These are phyloP conservation scores for Ilex aquifolium DNA, from an alignment of 257 asterid genomes.

Conservation along the genomic window DNA sequence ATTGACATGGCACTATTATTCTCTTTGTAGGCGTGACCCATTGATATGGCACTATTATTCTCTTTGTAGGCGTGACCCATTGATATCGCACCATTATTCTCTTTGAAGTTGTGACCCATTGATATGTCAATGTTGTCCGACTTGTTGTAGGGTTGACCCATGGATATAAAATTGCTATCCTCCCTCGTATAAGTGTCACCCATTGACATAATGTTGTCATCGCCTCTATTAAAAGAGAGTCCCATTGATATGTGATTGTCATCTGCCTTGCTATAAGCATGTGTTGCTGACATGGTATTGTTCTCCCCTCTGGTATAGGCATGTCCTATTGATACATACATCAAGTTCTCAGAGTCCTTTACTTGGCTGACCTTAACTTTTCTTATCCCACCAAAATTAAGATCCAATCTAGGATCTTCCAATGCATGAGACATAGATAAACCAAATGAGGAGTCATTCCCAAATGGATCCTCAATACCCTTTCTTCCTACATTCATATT, in stretches of 20 bases:
- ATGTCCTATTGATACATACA: constrained; percentile 13
- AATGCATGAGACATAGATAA: constrained; percentile 19
- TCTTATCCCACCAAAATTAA: constrained; percentile 20
- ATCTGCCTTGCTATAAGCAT: constrained; percentile 15
- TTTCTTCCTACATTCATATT: constrained; percentile 10
- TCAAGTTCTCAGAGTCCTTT: constrained; percentile 19
- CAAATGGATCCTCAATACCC: constrained; percentile 18
- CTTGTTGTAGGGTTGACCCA: constrained; percentile 12
- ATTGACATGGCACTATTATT: background rate
- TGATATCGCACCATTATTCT: constrained; percentile 4
- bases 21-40: background rate
- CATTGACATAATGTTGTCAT: constrained; percentile 15
- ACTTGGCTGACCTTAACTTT: constrained; percentile 24
- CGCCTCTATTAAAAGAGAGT: constrained; percentile 15
- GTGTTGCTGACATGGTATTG: constrained; percentile 8
- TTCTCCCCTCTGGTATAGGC: constrained; percentile 13
- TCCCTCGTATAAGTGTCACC: constrained; percentile 15
- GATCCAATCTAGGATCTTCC: constrained; percentile 20
- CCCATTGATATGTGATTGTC: constrained; percentile 17
- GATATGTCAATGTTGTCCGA: constrained; percentile 5
- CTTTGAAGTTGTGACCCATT: constrained; percentile 13
- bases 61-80: constrained; percentile 10
- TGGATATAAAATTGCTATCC: constrained; percentile 13
- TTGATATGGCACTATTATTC: background rate
- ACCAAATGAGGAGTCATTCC: constrained; percentile 20